phyloP scores from a whole-genome alignment of 1,139 yeast species.

The Debaryomyces sp. region DNA sequence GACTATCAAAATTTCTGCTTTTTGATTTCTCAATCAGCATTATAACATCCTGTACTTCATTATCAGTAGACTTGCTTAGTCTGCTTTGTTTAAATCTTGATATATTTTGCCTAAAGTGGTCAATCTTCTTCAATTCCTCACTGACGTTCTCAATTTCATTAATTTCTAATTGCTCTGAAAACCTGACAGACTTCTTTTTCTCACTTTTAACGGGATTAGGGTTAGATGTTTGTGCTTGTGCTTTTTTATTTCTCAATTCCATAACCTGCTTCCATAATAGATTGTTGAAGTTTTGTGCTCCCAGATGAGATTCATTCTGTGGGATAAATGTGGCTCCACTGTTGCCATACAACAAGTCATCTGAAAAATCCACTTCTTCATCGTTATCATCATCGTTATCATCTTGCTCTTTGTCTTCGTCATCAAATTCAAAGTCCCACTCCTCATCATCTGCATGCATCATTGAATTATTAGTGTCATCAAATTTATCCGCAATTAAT shows the following conservation, averaged over 20 bases:
- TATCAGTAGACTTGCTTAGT: neutral
- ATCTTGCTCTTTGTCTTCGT: conserved; percentile 26
- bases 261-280: conserved; percentile 36
- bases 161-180: conserved; percentile 54
- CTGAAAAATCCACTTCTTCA: conserved; percentile 31
- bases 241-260: conserved; percentile 21
- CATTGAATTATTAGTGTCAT: conserved; percentile 33
- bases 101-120: conserved; percentile 17
- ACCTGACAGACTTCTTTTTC: conserved; percentile 48
- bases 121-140: conserved; percentile 43
- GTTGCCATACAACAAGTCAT: conserved; percentile 26
- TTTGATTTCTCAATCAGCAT: conserved; percentile 5
- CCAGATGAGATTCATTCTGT: conserved; percentile 1
- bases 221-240: neutral
- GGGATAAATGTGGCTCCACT: conserved; percentile 17
- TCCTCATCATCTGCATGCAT: conserved; percentile 43
- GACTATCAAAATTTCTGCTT: neutral
- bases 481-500: conserved; percentile 55
- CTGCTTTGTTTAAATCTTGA: conserved; percentile 31
- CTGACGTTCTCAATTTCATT: conserved; percentile 63
- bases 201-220: conserved; percentile 1
- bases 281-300: conserved; percentile 15
- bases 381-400: conserved; percentile 30
- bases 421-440: conserved; percentile 37
- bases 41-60: neutral